Base-by-base conservation (phyloP, 805 yeast species). In the Pichia rugopelliculosa region DNA sequence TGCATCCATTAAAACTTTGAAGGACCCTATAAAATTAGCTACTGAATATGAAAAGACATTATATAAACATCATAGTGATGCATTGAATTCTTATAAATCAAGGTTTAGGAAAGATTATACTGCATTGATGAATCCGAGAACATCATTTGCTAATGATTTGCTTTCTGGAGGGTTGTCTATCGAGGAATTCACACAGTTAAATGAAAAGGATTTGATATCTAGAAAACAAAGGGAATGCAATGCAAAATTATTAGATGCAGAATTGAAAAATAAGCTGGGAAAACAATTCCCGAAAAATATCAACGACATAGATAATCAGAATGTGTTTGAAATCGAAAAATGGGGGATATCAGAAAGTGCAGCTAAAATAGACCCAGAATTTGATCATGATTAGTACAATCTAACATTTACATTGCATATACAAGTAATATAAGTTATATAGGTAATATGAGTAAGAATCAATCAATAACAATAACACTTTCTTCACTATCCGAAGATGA, bases 261-360 rank as follows among this genome's bases (percentile, higher is more conserved):
- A 69, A 27, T 48, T 63, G 18, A 61, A 57, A 21, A 62, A 63
- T 22, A 54, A 52, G 23, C 58, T 65, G 13, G 55, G 60, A 1
- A 51, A 53, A 20, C 55, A 49, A 22, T 27, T 59, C n/a, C 63
- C 65, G 1, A 59, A 55, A 3, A 60, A 55, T 11, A 61, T 65
- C 13, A 58, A 60, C 22, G 54, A 58, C 15, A 51, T 61, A 7
- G 59, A 62, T 41, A 53, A 52, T 12, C 59, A 55, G 38, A 58
- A 58, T 22, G 58, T 59, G 7, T 49, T 63, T 36, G 56, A 54
- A 0, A 48, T 61, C 36, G 67, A 65, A 42, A 65, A 65, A 48
- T 65, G 69, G 69, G 68, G 68, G 2, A 42, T 64, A 6, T 59
- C 62, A 18, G 66, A 59, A 45, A 64, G 68, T 46, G 64, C 67